phyloP scores from a whole-genome alignment of 106 monocot species.

The Acorus gramineus region DNA sequence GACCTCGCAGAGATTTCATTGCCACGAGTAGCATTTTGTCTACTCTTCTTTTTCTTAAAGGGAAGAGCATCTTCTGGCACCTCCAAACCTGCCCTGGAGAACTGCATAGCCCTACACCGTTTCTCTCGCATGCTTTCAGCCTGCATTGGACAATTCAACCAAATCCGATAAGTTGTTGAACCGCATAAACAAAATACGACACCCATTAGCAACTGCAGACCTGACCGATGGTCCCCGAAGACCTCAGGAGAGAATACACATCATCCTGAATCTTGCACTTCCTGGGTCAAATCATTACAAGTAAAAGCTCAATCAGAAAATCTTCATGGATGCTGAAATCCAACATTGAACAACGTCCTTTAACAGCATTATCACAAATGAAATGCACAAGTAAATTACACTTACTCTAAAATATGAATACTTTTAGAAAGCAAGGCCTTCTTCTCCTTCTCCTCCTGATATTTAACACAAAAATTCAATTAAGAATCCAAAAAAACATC shows the following conservation, averaged over 20 bases:
- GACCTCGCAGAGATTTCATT: constrained; percentile 2
- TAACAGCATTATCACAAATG: not conserved
- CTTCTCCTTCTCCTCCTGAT: constrained; percentile 64
- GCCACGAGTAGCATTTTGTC: constrained; percentile 2
- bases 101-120: constrained; percentile 45
- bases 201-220: constrained; percentile 22
- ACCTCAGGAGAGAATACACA: constrained; percentile 49
- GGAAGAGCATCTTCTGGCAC: constrained; percentile 38
- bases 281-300: constrained; percentile 27
- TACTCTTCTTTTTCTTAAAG: constrained; percentile 27
- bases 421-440: constrained; percentile 53
- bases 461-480: not conserved
- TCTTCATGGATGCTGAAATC: not conserved
- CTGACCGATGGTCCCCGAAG: constrained; percentile 91
- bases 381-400: not conserved
- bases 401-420: constrained; percentile 63
- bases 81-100: constrained; percentile 76
- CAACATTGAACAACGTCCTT: not conserved
- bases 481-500: not conserved
- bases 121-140: constrained; percentile 59
- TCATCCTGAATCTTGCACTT: constrained; percentile 57
- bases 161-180: not conserved
- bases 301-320: not conserved
- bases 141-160: constrained; percentile 15
- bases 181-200: not conserved